Base-by-base conservation (phyloP, 345 rosid species). In the Viola odorata region DNA sequence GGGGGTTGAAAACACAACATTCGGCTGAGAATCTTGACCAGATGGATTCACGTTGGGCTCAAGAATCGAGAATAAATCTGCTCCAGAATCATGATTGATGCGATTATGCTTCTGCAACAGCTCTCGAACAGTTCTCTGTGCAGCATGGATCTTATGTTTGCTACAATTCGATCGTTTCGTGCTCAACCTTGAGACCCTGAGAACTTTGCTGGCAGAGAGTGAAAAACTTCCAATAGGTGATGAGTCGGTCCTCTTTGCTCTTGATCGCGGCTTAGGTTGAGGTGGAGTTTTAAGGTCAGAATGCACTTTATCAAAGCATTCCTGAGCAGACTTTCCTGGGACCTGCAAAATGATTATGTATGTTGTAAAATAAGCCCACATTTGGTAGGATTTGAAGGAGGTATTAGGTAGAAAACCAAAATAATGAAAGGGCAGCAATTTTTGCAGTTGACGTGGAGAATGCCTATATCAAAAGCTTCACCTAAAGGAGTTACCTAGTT, bases 281-380 rank as follows among this genome's bases (percentile, higher is more conserved):
- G 77, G 77, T 17, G 94, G 88, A 52, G 91, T 82, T 62, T 66
- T 59, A 61, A 72, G 77, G 42, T 81, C 82, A 64, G 91, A 74
- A 73, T 89, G 77, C 44, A 89, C 70, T 75, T 74, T 85, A 56
- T 89, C 95, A 61, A 84, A 89, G 75, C 95, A 89, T 42, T 86
- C 95, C 60, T 84, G 91, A 4, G 87, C 83, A 47, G 96, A 78
- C 73, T 86, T 89, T 61, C 91, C 95, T 38, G 89, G 89, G 16
- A 89, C 85, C 90, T 84, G 75, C 69, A 72, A 69, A 61, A 51
- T 53, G 66, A 61, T 64, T 61, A 10, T 37, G 5, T 48, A n/a
- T 15, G 36, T 53, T 5, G 48, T 39, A 41, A 13, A 36, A 16
- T 39, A 49, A 50, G 16, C 13, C 51, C 65, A 38, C 56, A 50